These are phyloP conservation scores for Colletotrichum brevisporum DNA, from an alignment of 2,329 filamentous ascomycete genomes.

Conservation along the genomic window DNA sequence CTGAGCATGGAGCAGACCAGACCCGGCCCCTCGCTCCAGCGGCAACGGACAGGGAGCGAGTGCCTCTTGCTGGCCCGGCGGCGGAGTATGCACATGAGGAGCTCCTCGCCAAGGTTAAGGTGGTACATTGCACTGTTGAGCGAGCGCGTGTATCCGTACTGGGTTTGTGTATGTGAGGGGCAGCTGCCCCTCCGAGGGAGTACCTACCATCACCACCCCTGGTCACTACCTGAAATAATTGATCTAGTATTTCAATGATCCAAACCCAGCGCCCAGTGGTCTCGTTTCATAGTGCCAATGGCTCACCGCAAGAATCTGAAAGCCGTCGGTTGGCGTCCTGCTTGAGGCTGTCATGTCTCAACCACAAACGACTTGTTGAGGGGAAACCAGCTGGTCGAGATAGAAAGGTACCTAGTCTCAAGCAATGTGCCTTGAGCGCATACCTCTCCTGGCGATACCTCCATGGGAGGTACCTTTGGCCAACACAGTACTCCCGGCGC, in stretches of 20 bases:
- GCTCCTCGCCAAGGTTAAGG: constrained; percentile 7
- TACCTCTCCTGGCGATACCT: background rate
- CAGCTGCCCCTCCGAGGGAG: background rate
- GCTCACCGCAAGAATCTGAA: background rate
- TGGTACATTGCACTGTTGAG: background rate
- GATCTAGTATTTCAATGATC: too few species aligned
- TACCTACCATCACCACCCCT: background rate
- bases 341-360: constrained; percentile 8
- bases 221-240: too few species aligned
- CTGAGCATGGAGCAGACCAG: constrained; percentile 16
- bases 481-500: background rate
- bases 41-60: constrained; percentile 4
- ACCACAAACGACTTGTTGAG: constrained; percentile 23
- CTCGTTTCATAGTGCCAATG: background rate
- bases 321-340: background rate
- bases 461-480: background rate
- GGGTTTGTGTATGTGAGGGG: background rate
- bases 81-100: constrained; percentile 18
- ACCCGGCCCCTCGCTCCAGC: constrained; percentile 25
- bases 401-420: background rate
- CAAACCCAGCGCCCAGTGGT: background rate
- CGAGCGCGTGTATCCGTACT: background rate
- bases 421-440: background rate
- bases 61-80: constrained; percentile 10
- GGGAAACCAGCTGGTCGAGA: background rate